Evolutionary conservation across 2,329 filamentous ascomycete species (phyloP), one percentile per base, ranked within the genome.

Genomic region (Claviceps africana): DNA sequence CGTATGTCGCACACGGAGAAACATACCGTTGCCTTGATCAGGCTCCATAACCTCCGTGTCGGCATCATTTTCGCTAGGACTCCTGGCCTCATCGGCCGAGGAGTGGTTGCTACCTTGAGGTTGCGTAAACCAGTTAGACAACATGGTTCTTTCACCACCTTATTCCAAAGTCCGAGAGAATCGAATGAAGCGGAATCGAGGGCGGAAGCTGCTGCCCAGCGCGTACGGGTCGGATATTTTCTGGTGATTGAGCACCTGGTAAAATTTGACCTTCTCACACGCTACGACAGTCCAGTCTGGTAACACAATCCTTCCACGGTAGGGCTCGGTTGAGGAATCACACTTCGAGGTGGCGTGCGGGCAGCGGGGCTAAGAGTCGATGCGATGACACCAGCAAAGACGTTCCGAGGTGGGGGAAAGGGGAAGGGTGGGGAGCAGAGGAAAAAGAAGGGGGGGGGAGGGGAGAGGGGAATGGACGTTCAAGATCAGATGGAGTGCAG

Each of bases 1-100:
- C 15, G 28, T 46, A 10, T 21, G 31, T 45, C 17, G 21, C 42
- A 19, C n/a, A 25, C 25, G 44, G 43, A 17, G 7, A 45, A 52
- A 68, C 83, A 67, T 71, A 95, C 88, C 86, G 78, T 91, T 96
- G 71, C 90, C 89, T 76, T 97, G 89, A 52, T 96, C 90, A 55
- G 87, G 80, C 71, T 95, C 89, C 62, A 96, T 83, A 56, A 91
- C 78, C 53, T 81, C 83, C 64, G 88, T 89, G 62, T 94, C 88
- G 61, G 88, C 83, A 55, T 72, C 70, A 52, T 56, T 60, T 39
- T 73, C 70, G 54, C 68, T 67, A 56, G 59, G 28, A 51, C 44
- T 66, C 55, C 64, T 65, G 53, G 60, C 63, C 25, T 82, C 81
- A 53, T 86, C 81, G 57, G 67, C 68, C 4, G 82, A 84, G 46